phyloP scores from a whole-genome alignment of 83 land plant species.

The Picea abies region DNA sequence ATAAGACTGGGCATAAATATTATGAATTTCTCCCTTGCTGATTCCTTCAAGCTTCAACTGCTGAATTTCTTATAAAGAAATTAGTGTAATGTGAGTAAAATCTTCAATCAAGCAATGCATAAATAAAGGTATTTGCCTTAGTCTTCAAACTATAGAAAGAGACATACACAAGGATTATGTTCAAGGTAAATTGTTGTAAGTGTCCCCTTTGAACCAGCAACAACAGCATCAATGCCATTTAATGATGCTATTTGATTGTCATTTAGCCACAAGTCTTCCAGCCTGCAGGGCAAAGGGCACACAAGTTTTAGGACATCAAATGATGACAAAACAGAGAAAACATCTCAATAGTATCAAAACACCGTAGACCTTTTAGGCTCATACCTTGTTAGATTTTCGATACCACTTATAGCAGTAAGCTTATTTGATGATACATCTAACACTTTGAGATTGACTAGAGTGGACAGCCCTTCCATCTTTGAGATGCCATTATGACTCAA shows the following conservation, averaged over 20 bases:
- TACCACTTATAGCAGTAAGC: slow-evolving; percentile 60
- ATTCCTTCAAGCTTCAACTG: neutral
- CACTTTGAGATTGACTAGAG: slow-evolving; percentile 77
- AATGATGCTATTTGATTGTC: slow-evolving; percentile 83
- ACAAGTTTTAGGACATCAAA: neutral
- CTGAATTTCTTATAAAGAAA: slow-evolving; percentile 1
- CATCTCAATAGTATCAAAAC: neutral
- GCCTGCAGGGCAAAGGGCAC: slow-evolving; percentile 38
- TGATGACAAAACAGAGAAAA: neutral
- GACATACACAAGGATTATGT: slow-evolving; percentile 92
- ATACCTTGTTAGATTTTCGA: slow-evolving; percentile 65
- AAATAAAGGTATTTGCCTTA: neutral
- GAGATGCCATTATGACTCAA: slow-evolving; percentile 93
- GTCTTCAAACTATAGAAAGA: neutral
- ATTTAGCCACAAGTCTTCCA: slow-evolving; percentile 98
- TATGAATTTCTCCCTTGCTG: neutral
- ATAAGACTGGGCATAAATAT: neutral
- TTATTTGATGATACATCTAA: slow-evolving; percentile 93
- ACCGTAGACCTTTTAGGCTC: neutral
- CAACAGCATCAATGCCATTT: slow-evolving; percentile 65
- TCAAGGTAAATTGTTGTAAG: slow-evolving; percentile 90
- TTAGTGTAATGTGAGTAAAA: neutral
- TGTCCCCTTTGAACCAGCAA: slow-evolving; percentile 68
- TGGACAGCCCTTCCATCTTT: slow-evolving; percentile 90
- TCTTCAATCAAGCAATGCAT: neutral